Conservation (phyloP, 2,329 filamentous ascomycete species). For the Verticillium albo-atrum region DNA sequence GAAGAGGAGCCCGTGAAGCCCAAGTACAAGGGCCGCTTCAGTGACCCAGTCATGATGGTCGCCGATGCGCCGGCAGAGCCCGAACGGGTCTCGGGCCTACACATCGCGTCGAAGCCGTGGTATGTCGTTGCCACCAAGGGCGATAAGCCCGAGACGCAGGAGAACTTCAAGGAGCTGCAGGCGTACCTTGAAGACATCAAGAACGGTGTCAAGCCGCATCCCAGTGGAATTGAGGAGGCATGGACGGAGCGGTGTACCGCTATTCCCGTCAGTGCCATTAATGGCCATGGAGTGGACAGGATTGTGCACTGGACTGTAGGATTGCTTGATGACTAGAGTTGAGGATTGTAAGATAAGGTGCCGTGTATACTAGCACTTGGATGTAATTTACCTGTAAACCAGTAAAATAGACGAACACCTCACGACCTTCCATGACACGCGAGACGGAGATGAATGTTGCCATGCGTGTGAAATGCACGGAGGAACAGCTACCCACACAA, state of each 20-base stretch:
- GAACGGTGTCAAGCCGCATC: conserved; percentile 61
- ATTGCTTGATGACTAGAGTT: conserved; percentile 50
- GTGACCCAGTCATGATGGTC: conserved; percentile 19
- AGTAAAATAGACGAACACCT: not conserved
- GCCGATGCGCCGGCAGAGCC: conserved; percentile 22
- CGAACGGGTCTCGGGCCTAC: conserved; percentile 38
- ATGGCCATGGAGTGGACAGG: conserved; percentile 74
- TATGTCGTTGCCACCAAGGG: conserved; percentile 94
- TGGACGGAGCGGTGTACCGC: conserved; percentile 61
- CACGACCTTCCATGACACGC: not conserved
- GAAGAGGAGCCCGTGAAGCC: conserved; percentile 33
- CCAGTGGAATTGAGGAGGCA: conserved; percentile 57
- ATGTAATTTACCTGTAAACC: not conserved
- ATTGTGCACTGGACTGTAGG: conserved; percentile 70
- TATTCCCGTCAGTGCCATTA: conserved; percentile 86
- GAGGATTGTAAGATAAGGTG: not conserved
- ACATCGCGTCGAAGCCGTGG: conserved; percentile 93
- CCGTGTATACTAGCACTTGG: not conserved
- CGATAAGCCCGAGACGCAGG: conserved; percentile 72
- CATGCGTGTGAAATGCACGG: too few relatives aligned
- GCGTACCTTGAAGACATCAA: conserved; percentile 66
- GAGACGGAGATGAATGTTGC: not conserved
- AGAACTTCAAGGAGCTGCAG: conserved; percentile 68
- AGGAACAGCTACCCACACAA: too few relatives aligned
- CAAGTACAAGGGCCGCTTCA: conserved; percentile 2